Evolutionary conservation across 805 yeast genomes (phyloP).

Genomic region (Cyberlindnera euphorbiae): DNA sequence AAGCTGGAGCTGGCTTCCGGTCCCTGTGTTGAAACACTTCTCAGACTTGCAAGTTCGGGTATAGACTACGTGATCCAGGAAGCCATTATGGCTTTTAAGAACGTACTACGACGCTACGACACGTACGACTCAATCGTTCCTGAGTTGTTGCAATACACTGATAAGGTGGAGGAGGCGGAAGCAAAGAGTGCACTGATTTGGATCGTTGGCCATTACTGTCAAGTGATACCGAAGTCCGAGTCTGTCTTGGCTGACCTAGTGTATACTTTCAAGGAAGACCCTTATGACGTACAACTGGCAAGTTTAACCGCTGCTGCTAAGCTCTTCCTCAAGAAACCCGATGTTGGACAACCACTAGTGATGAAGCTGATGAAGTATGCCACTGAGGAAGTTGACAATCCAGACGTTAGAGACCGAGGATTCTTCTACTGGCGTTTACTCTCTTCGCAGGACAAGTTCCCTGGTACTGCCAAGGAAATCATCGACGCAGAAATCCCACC

Average conservation of each 20-base stretch:
- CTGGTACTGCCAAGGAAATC: slow-evolving; percentile 43
- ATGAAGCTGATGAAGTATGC: slow-evolving; percentile 57
- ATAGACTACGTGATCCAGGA: slow-evolving; percentile 78
- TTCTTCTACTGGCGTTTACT: slow-evolving; percentile 81
- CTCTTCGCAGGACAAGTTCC: slow-evolving; percentile 40
- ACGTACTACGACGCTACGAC: slow-evolving; percentile 75
- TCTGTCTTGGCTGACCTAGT: slow-evolving; percentile 39
- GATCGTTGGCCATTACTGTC: slow-evolving; percentile 74
- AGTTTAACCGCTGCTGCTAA: slow-evolving; percentile 72
- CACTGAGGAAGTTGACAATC: slow-evolving; percentile 72
- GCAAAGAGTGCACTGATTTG: slow-evolving; percentile 76
- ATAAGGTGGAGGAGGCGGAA: slow-evolving; percentile 67
- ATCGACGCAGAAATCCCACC: slow-evolving; percentile 58
- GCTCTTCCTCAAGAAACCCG: slow-evolving; percentile 54
- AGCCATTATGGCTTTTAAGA: slow-evolving; percentile 67
- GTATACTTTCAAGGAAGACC: slow-evolving; percentile 52
- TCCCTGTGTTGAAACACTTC: slow-evolving; percentile 57
- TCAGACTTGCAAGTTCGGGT: slow-evolving; percentile 57
- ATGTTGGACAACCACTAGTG: slow-evolving; percentile 50
- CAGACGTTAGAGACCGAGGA: slow-evolving; percentile 84
- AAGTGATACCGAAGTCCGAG: slow-evolving; percentile 38
- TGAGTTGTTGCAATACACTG: slow-evolving; percentile 38
- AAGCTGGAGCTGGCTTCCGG: slow-evolving; percentile 60
- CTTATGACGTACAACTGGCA: slow-evolving; percentile 69
- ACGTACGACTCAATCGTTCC: slow-evolving; percentile 42